Evolutionary conservation across 192 early-diverging fungal genomes (phyloP).

Genomic region (Pilobolus umbonatus): DNA sequence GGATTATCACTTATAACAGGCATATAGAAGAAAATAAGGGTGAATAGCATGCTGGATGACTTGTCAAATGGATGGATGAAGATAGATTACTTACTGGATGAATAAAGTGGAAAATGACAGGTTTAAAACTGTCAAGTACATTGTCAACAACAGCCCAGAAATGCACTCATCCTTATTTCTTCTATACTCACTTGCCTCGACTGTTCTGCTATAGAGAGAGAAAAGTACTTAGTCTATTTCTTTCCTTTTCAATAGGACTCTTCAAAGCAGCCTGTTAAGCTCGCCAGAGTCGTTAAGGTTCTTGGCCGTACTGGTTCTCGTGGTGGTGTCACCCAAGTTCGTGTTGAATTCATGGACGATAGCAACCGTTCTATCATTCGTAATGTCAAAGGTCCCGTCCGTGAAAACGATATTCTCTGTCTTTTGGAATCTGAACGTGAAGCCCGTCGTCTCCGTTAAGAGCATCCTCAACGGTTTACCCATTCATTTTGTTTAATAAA

Average conservation of each 20-base stretch:
- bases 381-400: constrained; percentile 99
- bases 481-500: too few relatives aligned
- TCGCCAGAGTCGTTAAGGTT: constrained; percentile 92
- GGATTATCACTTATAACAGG: too few relatives aligned
- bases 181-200: not conserved
- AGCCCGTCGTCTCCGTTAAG: constrained; percentile 95
- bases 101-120: too few relatives aligned
- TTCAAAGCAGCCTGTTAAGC: constrained; percentile 67
- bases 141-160: too few relatives aligned
- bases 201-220: not conserved
- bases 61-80: too few relatives aligned
- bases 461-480: too few relatives aligned
- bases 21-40: too few relatives aligned
- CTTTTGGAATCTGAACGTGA: constrained; percentile 99
- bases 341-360: constrained; percentile 98
- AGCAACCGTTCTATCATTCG: constrained; percentile 93
- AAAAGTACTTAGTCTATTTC: constrained; percentile 1
- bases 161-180: not conserved
- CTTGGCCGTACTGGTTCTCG: constrained; percentile 99
- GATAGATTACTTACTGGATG: too few relatives aligned
- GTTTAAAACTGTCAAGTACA: too few relatives aligned
- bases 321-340: constrained; percentile 99
- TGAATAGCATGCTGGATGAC: too few relatives aligned
- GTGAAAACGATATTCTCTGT: constrained; percentile 92
- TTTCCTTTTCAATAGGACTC: too few relatives aligned